A percentile compares a stretch with the other conserved stretches of the same genome.
Conservation (phyloP, 768 basidiomycete genomes). For the Rubroboletus satanas region DNA sequence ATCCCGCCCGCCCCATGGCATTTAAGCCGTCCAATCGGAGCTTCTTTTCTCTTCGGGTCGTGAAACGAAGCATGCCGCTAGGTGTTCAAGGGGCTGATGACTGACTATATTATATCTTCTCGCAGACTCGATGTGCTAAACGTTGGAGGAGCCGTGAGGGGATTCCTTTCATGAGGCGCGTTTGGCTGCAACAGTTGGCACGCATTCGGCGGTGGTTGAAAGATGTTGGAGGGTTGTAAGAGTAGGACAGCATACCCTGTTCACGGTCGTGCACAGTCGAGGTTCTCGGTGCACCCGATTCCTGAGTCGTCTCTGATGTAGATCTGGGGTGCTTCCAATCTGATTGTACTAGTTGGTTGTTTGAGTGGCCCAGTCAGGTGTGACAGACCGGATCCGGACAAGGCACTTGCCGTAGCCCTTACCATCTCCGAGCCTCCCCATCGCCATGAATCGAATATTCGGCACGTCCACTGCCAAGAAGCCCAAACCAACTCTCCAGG, state of each 20-base stretch:
- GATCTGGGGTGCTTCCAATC: not conserved
- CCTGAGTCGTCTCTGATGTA: not conserved
- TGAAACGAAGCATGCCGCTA: not conserved
- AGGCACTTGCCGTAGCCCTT: not conserved
- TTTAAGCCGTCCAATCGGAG: not conserved
- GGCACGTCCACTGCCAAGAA: constrained; percentile 72
- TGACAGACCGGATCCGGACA: not conserved
- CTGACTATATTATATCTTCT: constrained; percentile 13
- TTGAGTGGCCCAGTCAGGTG: not conserved
- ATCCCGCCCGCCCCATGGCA: not conserved
- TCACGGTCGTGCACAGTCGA: too few relatives aligned
- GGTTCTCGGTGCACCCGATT: not conserved
- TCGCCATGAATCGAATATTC: constrained; percentile 79
- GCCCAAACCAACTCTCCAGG: constrained; percentile 80
- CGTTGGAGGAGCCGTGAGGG: constrained; percentile 87
- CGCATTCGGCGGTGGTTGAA: not conserved
- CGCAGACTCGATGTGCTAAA: constrained; percentile 78
- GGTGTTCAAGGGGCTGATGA: not conserved
- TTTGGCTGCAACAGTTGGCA: not conserved
- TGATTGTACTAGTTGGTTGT: not conserved
- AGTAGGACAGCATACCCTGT: too few relatives aligned
- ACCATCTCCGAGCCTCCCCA: not conserved
- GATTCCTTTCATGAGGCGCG: constrained; percentile 62
- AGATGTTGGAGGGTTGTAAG: not conserved
- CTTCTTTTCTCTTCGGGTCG: not conserved